A percentile compares a stretch with the other conserved stretches of the same genome.
phyloP scores from a whole-genome alignment of 352 stramenopile species.

The Phytophthora vignae region DNA sequence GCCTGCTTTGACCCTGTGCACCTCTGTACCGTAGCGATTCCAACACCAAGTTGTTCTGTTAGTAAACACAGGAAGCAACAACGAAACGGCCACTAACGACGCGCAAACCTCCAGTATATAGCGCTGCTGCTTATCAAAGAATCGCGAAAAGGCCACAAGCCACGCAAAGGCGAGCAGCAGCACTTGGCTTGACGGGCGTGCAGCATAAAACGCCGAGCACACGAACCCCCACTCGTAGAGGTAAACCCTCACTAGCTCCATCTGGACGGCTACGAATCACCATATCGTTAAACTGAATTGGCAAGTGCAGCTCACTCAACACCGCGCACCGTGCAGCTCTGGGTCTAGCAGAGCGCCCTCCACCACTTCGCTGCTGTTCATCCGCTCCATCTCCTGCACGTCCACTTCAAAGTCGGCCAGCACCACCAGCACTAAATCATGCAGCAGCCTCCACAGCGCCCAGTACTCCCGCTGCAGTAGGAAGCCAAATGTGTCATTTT shows the following conservation, averaged over 20 bases:
- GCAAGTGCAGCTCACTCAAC: neutral
- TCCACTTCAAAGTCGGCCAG: conserved; percentile 72
- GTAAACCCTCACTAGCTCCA: conserved; percentile 65
- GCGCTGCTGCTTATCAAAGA: conserved; percentile 57
- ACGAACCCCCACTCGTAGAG: conserved; percentile 79
- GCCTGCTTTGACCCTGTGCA: conserved; percentile 23
- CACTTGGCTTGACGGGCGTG: conserved; percentile 39
- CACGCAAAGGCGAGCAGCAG: conserved; percentile 64
- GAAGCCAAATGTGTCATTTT: too few species aligned
- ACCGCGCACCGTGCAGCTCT: conserved; percentile 32
- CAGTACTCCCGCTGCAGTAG: conserved; percentile 49
- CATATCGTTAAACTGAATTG: neutral
- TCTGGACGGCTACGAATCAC: conserved; percentile 32
- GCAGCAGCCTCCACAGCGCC: conserved; percentile 63
- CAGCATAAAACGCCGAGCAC: conserved; percentile 48
- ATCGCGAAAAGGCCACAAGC: conserved; percentile 54
- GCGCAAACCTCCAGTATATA: conserved; percentile 50
- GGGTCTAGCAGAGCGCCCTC: conserved; percentile 34
- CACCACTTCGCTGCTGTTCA: conserved; percentile 29
- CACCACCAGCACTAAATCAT: conserved; percentile 72
- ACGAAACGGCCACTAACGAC: neutral
- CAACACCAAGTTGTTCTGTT: neutral
- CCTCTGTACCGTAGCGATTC: conserved; percentile 14
- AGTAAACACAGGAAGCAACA: neutral
- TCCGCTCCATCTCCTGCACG: conserved; percentile 38